Percentiles rank a stretch among this genome's conserved stretches.
phyloP scores from a whole-genome alignment of 352 stramenopile genomes.

The Globisporangium viniferum region DNA sequence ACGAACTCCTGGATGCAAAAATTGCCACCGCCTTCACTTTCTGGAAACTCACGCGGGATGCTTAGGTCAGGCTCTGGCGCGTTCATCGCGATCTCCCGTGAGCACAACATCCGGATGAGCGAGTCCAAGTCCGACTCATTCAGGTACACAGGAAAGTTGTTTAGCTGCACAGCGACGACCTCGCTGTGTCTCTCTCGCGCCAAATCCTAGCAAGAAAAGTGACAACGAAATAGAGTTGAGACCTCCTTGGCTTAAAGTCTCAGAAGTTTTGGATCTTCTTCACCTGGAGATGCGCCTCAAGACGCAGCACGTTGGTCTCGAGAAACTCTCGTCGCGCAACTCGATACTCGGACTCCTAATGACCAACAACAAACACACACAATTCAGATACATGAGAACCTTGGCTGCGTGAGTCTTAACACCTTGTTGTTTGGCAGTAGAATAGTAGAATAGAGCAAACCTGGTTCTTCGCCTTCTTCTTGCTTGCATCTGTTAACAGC shows the following conservation, averaged over 20 bases:
- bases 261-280: neutral
- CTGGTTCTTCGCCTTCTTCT: conserved; percentile 7
- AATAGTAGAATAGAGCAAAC: neutral
- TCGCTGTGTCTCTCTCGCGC: conserved; percentile 5
- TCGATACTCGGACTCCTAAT: neutral
- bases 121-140: conserved; percentile 23
- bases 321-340: conserved; percentile 19
- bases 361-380: neutral
- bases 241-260: too few relatives aligned
- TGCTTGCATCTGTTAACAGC: conserved; percentile 16
- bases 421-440: neutral
- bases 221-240: neutral
- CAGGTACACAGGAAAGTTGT: conserved; percentile 12
- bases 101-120: conserved; percentile 25
- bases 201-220: conserved; percentile 15
- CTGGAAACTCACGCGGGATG: conserved; percentile 16
- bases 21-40: neutral
- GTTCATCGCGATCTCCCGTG: conserved; percentile 28
- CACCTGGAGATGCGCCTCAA: conserved; percentile 39
- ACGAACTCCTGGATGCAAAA: conserved; percentile 37
- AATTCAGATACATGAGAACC: neutral
- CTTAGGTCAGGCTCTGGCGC: conserved; percentile 16
- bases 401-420: neutral
- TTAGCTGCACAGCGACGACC: conserved; percentile 20
- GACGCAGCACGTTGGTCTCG: conserved; percentile 33